Base-by-base conservation (phyloP, 139 green algal species). In the Coccomyxa sp. region DNA sequence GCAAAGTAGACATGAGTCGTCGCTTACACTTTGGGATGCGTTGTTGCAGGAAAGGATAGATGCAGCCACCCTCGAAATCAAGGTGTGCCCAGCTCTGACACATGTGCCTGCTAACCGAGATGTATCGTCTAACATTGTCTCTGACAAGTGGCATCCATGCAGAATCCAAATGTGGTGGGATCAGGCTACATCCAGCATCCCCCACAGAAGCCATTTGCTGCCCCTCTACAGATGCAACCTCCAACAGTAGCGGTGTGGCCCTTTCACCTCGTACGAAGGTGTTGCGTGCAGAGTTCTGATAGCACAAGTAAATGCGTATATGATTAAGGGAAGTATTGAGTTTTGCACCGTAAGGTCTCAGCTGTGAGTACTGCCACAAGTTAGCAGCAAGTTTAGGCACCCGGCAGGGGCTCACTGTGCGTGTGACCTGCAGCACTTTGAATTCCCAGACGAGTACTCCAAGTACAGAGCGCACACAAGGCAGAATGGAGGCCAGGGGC, bases 181-280 rank as follows among this genome's bases (percentile, higher is more conserved):
- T 84, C 77, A 35, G 85, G 85, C 41, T 89, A 83, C 70, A 89
- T 89, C 40, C 81, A 89, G 73, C 83, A 86, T 71, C 85, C 85
- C n/a, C 85, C 85, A 22, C 85, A 89, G 73, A 41, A 73, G 24
- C 85, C 85, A 5, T 89, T 89, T 82, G 78, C 78, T 35, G 73
- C 44, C 31, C 83, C 81, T 55, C 35, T 89, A 7, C 50, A 81
- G 39, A 34, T 85, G 36, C 85, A 89, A 69, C 85, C 85, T 31
- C 58, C 79, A 38, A 89, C 85, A 34, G 41, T 86, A 27, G 55
- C 79, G 78, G 78, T 81, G n/a, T n/a, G n/a, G n/a, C n/a, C n/a
- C n/a, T n/a, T n/a, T n/a, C n/a, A n/a, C n/a, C n/a, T n/a, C n/a
- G n/a, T n/a, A n/a, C n/a, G n/a, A n/a, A n/a, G n/a, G n/a, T n/a